Base-by-base conservation (phyloP, 139 green algal species). In the Volvox reticuliferus region DNA sequence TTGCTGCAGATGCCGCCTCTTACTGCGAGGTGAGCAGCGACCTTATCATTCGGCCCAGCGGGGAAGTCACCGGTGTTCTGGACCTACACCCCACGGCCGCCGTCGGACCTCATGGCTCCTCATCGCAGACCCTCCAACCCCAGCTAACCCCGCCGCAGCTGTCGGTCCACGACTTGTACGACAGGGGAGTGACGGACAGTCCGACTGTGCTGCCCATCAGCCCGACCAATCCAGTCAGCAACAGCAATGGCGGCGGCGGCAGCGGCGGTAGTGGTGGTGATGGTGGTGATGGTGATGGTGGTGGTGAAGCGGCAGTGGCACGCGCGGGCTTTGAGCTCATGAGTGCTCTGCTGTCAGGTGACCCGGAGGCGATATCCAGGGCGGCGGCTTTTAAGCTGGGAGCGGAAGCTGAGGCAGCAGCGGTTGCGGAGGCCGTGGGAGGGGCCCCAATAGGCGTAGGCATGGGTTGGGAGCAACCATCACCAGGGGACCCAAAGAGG, bases 321-420 rank as follows among this genome's bases (percentile, higher is more conserved):
- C 26, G 16, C 9, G 36, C 73, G 50, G 73, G 73, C 24, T 37
- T 90, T 9, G 50, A 63, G 50, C 22, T 90, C 71, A 83, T 90
- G 73, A 73, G 67, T 5, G 86, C 86, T 13, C 50, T 90, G 30
- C 69, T 90, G 44, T 77, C 86, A 2, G 86, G 86, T 12, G 67
- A n/a, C 2, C 0, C 13, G 12, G 73, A 63, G 50, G 50, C 50
- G 13, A 32, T 75, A 19, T n/a, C 19, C 3, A 32, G 32, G 69
- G 69, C 84, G 9, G 36, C 84, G 16, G 84, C 84, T 6, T 50
- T 2, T 14, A 82, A 89, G 84, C 37, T 89, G 69, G 69, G 17
- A 26, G 69, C 17, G 9, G 37, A 82, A 44, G 69, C 37, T 12
- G 84, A 44, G 83, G 65, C 35, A 19, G 33, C 20, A 18, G 22